Percentiles rank a stretch among this genome's conserved stretches.
Evolutionary conservation across 805 yeast species (phyloP).

Genomic region (Hanseniaspora meyeri): DNA sequence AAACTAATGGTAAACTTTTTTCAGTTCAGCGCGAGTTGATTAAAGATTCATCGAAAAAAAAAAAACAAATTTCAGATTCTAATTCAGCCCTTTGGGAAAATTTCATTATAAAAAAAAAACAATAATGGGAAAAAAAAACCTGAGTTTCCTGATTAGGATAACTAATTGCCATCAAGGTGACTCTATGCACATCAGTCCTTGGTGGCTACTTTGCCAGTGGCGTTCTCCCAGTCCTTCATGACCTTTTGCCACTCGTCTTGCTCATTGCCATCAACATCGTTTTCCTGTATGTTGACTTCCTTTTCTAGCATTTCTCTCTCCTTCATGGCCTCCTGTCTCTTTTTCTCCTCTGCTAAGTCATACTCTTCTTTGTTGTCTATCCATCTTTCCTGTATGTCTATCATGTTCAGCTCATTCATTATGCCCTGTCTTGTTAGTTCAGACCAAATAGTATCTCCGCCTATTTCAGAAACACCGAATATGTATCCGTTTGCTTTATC

Average conservation of each 20-base stretch:
- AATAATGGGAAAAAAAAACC: too few relatives aligned
- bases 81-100: not conserved
- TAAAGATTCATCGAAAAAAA: not conserved
- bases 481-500: conserved; percentile 91
- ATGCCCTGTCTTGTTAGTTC: conserved; percentile 70
- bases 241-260: conserved; percentile 67
- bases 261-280: conserved; percentile 46
- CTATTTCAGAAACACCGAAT: conserved; percentile 84
- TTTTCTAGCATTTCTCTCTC: conserved; percentile 32
- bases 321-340: conserved; percentile 32
- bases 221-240: conserved; percentile 45
- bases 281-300: conserved; percentile 29
- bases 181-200: conserved; percentile 15
- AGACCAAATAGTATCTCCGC: conserved; percentile 98
- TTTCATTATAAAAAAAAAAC: not conserved
- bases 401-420: conserved; percentile 24
- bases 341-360: conserved; percentile 49
- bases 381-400: conserved; percentile 92
- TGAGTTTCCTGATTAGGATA: not conserved
- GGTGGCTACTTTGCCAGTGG: conserved; percentile 26
- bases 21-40: conserved; percentile 1
- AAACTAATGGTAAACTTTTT: not conserved
- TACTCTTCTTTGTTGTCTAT: conserved; percentile 67
- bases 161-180: not conserved
- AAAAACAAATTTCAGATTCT: not conserved